Conservation (phyloP, 768 basidiomycete species). For the Pleurotus pulmonarius region DNA sequence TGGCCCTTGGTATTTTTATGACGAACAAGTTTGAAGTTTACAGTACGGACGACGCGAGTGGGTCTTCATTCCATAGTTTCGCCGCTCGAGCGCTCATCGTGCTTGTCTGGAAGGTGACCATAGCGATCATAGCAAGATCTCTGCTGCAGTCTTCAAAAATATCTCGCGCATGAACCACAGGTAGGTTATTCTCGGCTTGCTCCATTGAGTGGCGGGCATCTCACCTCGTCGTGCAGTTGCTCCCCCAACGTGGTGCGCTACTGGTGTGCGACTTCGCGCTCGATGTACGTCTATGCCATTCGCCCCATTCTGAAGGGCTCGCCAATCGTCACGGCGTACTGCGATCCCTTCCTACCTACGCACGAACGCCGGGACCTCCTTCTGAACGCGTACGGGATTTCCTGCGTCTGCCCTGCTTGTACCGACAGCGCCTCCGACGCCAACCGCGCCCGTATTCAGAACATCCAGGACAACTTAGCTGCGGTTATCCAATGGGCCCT, state of each 20-base stretch:
- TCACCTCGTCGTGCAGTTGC: background rate
- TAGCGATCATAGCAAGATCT: too few relatives aligned
- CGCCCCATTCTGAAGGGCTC: background rate
- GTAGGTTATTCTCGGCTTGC: background rate
- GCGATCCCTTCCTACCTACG: background rate
- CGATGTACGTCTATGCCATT: background rate
- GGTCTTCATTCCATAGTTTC: too few relatives aligned
- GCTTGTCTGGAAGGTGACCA: too few relatives aligned
- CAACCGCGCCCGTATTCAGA: background rate
- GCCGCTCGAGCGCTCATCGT: too few relatives aligned
- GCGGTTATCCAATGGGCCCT: background rate
- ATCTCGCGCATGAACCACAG: constrained; percentile 1
- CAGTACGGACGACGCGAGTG: too few relatives aligned
- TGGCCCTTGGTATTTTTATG: too few relatives aligned
- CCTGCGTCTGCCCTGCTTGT: background rate
- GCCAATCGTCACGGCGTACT: background rate
- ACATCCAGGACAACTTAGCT: background rate
- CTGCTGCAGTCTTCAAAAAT: constrained; percentile 9
- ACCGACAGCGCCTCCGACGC: background rate
- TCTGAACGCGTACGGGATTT: background rate
- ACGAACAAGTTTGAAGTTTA: too few relatives aligned
- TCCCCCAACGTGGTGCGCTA: background rate
- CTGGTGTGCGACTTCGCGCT: background rate
- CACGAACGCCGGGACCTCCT: background rate
- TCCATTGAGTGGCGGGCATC: background rate